Percentiles rank a stretch among this genome's conserved stretches.
phyloP scores from a whole-genome alignment of 768 basidiomycete species.

The Pisolithus microcarpus region DNA sequence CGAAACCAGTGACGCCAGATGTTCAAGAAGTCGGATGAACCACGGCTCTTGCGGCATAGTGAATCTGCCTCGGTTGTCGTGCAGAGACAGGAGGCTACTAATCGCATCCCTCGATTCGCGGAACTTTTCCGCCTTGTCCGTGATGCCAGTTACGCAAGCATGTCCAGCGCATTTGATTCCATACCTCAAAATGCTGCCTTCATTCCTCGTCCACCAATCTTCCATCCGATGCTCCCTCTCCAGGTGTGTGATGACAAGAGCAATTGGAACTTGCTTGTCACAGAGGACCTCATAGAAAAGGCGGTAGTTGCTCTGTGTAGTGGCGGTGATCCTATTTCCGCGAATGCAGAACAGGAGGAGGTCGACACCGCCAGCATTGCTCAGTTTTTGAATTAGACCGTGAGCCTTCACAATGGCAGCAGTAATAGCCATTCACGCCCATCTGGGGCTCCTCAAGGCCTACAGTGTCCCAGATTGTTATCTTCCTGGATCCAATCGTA shows the following conservation, averaged over 20 bases:
- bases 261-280: slow-evolving; percentile 31
- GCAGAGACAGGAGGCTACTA: slow-evolving; percentile 11
- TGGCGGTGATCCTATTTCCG: slow-evolving; percentile 25
- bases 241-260: slow-evolving; percentile 34
- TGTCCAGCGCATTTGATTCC: slow-evolving; percentile 27
- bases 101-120: slow-evolving; percentile 25
- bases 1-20: slow-evolving; percentile 13
- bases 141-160: slow-evolving; percentile 36
- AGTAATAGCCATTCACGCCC: slow-evolving; percentile 22
- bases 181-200: slow-evolving; percentile 15
- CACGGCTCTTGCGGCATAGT: slow-evolving; percentile 21
- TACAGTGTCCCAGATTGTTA: slow-evolving; percentile 25
- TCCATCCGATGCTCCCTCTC: slow-evolving; percentile 32
- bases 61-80: slow-evolving; percentile 12
- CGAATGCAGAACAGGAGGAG: slow-evolving; percentile 35
- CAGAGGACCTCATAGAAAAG: slow-evolving; percentile 36
- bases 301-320: slow-evolving; percentile 31
- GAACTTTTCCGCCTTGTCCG: slow-evolving; percentile 28
- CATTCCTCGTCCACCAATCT: slow-evolving; percentile 29
- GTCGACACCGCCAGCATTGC: slow-evolving; percentile 21
- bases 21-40: slow-evolving; percentile 17
- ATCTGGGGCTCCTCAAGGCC: slow-evolving; percentile 26
- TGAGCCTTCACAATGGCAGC: slow-evolving; percentile 23
- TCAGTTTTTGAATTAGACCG: slow-evolving; percentile 18
- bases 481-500: neutral